Base-by-base conservation (phyloP, 805 yeast species). In the Wickerhamiella shivajii region DNA sequence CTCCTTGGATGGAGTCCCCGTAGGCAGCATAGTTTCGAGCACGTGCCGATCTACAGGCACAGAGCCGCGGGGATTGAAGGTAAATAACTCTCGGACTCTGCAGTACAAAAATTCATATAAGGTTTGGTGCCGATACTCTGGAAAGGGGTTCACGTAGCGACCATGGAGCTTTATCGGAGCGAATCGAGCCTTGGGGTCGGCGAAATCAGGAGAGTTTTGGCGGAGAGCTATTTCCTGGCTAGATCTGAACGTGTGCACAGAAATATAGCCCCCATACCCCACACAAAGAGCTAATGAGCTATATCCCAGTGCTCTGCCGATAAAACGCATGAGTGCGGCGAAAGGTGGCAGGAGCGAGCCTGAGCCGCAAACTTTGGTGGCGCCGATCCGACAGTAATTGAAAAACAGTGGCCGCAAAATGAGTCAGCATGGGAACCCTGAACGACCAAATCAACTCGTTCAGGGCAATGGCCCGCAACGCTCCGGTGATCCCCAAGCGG, bases 71-170 rank as follows among this genome's bases (percentile, higher is more conserved):
- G 72, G 64, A 20, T 59, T 60, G 11, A 63, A 53, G 44, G 77
- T 79, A 44, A 77, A 65, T 3, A 81, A 50, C 51, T 84, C 95
- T 37, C 72, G 52, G 3, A 84, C 39, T 14, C 95, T 61, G 44
- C 85, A 77, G 27, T 69, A 61, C 18, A 80, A 59, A 55, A 85
- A 87, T 56, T 87, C 96, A 50, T 78, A 78, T 6, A 81, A 63
- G 0, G 95, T 83, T 55, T 85, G 96, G 5, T 83, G 77, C 33
- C 96, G 64, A 51, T 87, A 87, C 50, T 87, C 95, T 12, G 67
- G 66, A 51, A 87, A 87, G 2, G 97, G 97, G 47, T 87, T 87
- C 38, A 81, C 90, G 56, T 70, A 87, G 44, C 84, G 61, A 7
- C 96, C 95, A 11, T 44, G 36, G 6, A 47, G 27, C 29, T 33